Base-by-base conservation (phyloP, 1,284 basidiomycete species). In the Cryptococcus sp. region DNA sequence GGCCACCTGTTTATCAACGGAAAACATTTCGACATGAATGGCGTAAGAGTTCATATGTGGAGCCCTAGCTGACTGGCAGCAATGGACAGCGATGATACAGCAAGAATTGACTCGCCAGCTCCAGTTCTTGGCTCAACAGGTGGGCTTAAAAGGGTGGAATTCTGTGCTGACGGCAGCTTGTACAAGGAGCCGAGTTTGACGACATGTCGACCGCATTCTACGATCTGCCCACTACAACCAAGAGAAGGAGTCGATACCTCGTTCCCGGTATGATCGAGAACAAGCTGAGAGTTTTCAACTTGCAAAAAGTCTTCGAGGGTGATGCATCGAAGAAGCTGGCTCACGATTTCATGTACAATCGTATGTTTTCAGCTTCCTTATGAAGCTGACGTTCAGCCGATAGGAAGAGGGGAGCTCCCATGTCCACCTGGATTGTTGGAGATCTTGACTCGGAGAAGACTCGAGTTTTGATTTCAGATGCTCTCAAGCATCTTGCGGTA, bases 1-100 rank as follows among this genome's bases (percentile, higher is more conserved):
- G 65, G 67, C 7, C 68, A 70, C 65, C 79, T 76, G 22, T 94
- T 97, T 67, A 76, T 97, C 60, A 97, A 97, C 62, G 94, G 94
- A 14, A 89, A 85, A 60, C 80, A 87, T 63, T 78, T 84, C 26
- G 72, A 79, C 5, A 72, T 88, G 51, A 79, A 81, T 54, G 84
- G 86, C 50, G 89, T 91, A 55, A 62, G 84, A 74, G 5, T 35
- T 22, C 24, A 25, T 28, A 12, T 6, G 11, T 21, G 5, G 5
- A n/a, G 16, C 4, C 19, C 2, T 19, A 10, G 35, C 44, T 53
- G 28, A 50, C 33, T 11, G 32, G 19, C 45, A 92, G 85, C 79
- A 79, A 34, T 84, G 68, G 63, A 63, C 62, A 19, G 45, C 51
- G 16, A 33, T 53, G 38, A 76, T 92, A 54, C 86, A 90, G 66